A percentile compares a stretch with the other conserved stretches of the same genome.
phyloP scores from a whole-genome alignment of 1,284 basidiomycete species.

The Rhodotorula sp. region DNA sequence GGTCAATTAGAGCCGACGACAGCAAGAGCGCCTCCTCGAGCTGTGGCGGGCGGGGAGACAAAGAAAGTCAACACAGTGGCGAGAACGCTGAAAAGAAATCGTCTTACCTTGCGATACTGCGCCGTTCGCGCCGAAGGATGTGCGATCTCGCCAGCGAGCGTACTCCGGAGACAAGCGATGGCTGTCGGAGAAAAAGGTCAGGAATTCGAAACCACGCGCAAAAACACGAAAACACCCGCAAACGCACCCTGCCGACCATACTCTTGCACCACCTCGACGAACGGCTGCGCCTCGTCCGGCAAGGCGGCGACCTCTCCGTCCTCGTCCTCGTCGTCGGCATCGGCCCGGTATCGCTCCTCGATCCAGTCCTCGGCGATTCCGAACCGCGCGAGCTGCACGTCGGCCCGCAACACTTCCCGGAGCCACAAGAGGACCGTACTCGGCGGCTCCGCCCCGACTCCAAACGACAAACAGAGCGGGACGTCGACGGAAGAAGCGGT shows the following conservation, averaged over 20 bases:
- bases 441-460: neutral
- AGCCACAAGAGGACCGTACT: neutral
- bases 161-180: constrained; percentile 10
- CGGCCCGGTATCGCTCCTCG: constrained; percentile 28
- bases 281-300: constrained; percentile 18
- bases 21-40: constrained; percentile 33
- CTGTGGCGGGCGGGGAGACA: constrained; percentile 1
- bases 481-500: neutral
- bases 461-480: neutral
- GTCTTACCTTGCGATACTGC: constrained; percentile 34
- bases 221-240: neutral
- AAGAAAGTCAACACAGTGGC: neutral
- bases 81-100: neutral
- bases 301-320: constrained; percentile 9
- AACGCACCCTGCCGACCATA: constrained; percentile 15
- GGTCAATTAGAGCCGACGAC: constrained; percentile 33
- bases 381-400: constrained; percentile 18
- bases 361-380: constrained; percentile 23
- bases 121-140: constrained; percentile 6
- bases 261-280: constrained; percentile 20
- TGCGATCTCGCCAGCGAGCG: constrained; percentile 3
- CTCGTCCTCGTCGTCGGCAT: constrained; percentile 1
- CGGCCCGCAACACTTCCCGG: constrained; percentile 8
- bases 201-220: neutral
- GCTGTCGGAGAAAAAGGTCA: neutral